Percentiles rank a stretch among this genome's conserved stretches.
These are phyloP conservation scores for Salix caprea DNA, from an alignment of 345 rosid species.

Conservation along the genomic window DNA sequence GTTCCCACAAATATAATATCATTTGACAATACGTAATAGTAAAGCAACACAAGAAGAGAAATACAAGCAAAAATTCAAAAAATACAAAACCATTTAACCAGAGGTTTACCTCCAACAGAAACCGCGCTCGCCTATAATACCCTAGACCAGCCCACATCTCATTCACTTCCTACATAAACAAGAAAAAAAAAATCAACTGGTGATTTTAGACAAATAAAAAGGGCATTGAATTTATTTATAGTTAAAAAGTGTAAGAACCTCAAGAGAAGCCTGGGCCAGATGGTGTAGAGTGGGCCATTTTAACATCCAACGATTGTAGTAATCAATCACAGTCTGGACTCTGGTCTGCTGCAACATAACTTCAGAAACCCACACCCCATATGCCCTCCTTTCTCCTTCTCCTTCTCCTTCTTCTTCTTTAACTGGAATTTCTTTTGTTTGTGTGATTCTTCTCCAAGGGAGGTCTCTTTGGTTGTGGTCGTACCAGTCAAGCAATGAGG, in stretches of 20 bases:
- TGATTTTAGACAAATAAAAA: background rate
- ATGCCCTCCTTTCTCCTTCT: constrained; percentile 54
- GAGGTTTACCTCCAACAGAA: constrained; percentile 65
- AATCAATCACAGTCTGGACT: constrained; percentile 84
- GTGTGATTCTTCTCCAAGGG: constrained; percentile 58
- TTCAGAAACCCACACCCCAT: constrained; percentile 95
- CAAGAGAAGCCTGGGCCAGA: constrained; percentile 80
- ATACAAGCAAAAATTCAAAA: background rate
- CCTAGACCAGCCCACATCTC: constrained; percentile 98
- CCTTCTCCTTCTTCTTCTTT: constrained; percentile 14
- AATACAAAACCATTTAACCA: background rate
- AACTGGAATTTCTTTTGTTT: background rate
- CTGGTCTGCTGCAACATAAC: constrained; percentile 95
- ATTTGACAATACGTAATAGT: background rate
- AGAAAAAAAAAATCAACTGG: background rate
- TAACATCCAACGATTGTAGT: constrained; percentile 84
- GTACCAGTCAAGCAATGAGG: constrained; percentile 63
- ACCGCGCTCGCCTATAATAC: constrained; percentile 88
- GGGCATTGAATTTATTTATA: background rate
- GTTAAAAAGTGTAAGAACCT: constrained; percentile 28
- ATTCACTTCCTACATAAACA: constrained; percentile 72
- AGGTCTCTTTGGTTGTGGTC: constrained; percentile 64
- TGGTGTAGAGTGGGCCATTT: constrained; percentile 79
- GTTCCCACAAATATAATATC: background rate
- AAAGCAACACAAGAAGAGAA: background rate